Base-by-base conservation (phyloP, 1,284 basidiomycete species). In the Microstroma glucosiphilum region DNA sequence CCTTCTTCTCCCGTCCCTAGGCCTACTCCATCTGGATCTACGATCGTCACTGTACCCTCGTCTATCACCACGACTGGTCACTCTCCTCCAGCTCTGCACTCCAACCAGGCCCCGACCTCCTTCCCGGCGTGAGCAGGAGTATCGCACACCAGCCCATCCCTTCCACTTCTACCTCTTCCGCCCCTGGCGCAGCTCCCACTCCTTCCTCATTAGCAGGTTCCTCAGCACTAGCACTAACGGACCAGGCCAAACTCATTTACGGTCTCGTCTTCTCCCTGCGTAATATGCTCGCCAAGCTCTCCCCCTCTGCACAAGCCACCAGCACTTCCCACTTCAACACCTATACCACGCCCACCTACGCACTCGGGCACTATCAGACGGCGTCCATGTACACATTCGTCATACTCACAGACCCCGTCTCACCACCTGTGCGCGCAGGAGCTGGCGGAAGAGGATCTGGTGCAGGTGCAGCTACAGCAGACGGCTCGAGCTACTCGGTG, bases 181-280 rank as follows among this genome's bases (percentile, higher is more conserved):
- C 43, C 21, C 21, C 43, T 12, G 21, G 43, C 13, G 43, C 43
- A 17, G 43, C 43, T 21, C 15, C 15, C 3, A 48, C 43, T 21
- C 15, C 15, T 48, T 17, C 43, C 43, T 17, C 43, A 6, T 6
- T 25, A 3, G 11, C 21, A 25, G 46, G 43, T 6, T 56, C n/a
- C 49, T 8, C 59, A 9, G 55, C 48, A 23, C 68, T 79, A 1
- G 84, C 93, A 4, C 96, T 99, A 69, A 93, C 98, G 76, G 94
- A 99, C 80, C 93, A 99, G 80, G 88, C 90, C 1, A 99, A 99
- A 80, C 85, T 98, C 60, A 92, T 98, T 0, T 98, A 97, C 77
- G 96, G 96, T 64, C 90, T 98, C 53, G 85, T 98, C 19, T 83
- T 96, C 60, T 94, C 91, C 7, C 80, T 98, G 68, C 82, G 92